Evolutionary conservation across 139 green algal species (phyloP), one percentile per base, ranked within the genome.

Genomic region (Yamagishiella unicocca): DNA sequence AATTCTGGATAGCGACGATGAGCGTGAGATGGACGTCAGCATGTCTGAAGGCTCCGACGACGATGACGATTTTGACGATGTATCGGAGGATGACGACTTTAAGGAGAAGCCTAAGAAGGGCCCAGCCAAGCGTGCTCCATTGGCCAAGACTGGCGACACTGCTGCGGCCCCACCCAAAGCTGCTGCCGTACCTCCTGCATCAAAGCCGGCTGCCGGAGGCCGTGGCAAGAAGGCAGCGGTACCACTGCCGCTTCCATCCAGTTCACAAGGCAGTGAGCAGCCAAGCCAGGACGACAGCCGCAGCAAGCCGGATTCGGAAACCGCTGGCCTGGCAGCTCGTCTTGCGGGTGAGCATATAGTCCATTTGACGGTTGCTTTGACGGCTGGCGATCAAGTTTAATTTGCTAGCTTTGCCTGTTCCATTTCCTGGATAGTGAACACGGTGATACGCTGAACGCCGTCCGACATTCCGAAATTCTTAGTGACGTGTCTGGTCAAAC

Each of bases 1-100:
- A 46, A 46, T 78, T 12, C 70, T 88, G 71, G 68, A 85, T 21
- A 82, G 84, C 25, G 66, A 88, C 29, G 87, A 88, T 1, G 91
- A 94, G 6, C 43, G 90, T n/a, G 80, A 87, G 10, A 75, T 66
- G 22, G 67, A 84, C 45, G 19, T 76, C 68, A 80, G 70, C 21
- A 42, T 61, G 29, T 62, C 72, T 21, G 66, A 42, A 17, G 85
- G n/a, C 29, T 78, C 40, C 4, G 61, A 58, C 19, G 29, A 43
- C 74, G n/a, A 58, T 4, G 43, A 45, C 37, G 35, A 81, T 12
- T 78, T 58, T 25, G 42, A 37, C 8, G 22, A 27, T 37, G 37
- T 5, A 19, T n/a, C 70, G 7, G 70, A 58, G 21, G 40, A 78
- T 9, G 40, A 78, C 25, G 40, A 42, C 72, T 17, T 37, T 4